Evolutionary conservation across 2,329 filamentous ascomycete species (phyloP), one percentile per base, ranked within the genome.

Genomic region (Diplodia scrobiculata): DNA sequence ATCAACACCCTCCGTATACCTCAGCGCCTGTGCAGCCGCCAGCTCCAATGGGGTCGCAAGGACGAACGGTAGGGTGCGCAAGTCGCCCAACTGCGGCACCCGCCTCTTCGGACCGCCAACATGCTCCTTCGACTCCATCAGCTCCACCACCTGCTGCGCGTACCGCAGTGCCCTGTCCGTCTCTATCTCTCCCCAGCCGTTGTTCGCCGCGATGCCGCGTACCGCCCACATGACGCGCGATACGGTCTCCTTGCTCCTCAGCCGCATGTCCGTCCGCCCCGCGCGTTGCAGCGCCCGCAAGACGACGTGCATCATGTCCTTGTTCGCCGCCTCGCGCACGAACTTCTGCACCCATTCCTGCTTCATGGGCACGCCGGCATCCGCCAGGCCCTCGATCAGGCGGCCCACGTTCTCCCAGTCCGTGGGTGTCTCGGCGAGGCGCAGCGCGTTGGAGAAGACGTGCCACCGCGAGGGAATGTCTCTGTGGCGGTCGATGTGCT

Each of bases 1-100:
- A 52, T 79, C 78, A 27, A 36, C 29, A 0, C 71, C 74, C 1
- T 67, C 72, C 5, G 69, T 66, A 63, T 79, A 72, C 66, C 72
- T 74, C 62, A 77, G 74, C 3, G 77, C 78, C 52, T 76, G 71
- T 5, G 79, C 73, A 32, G 80, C 79, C 19, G 77, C 74, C 71
- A 83, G 68, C 70, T 81, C 79, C 5, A 82, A 71, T 62, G 79
- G 77, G 32, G 78, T 67, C n/a, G 77, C 80, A 38, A 82, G 72
- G 3, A 80, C 74, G 3, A 72, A 70, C 1, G 80, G 78, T 52
- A 72, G 69, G 65, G 65, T 72, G 63, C 75, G 73, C n/a, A 72
- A 68, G 68, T 81, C 75, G 10, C 70, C 63, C 19, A 14, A 13
- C 53, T 9, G 19, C 29, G 29, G 29, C 38, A 19, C 10, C 41